A percentile compares a stretch with the other conserved stretches of the same genome.
These are phyloP conservation scores for Sarcomyxa edulis DNA, from an alignment of 768 basidiomycete species.

Conservation along the genomic window DNA sequence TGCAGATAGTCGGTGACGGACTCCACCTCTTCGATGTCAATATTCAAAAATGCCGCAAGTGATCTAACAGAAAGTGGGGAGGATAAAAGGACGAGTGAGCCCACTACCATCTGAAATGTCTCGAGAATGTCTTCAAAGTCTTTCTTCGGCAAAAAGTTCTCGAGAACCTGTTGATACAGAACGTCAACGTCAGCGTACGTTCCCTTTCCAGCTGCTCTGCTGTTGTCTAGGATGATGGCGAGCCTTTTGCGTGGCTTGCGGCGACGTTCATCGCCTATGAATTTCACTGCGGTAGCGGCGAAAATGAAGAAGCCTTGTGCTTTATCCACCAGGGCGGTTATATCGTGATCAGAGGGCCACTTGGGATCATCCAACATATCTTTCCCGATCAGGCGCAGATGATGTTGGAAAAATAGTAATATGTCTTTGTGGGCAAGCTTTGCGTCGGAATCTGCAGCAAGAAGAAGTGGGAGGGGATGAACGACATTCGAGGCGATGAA, in stretches of 20 bases:
- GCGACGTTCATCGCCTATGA: not conserved
- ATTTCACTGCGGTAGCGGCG: conserved; percentile 1
- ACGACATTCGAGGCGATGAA: not conserved
- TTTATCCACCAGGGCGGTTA: not conserved
- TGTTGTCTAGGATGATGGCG: not conserved
- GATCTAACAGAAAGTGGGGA: not conserved
- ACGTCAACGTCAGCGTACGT: not conserved
- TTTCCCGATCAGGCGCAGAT: not conserved
- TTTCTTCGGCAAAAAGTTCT: not conserved
- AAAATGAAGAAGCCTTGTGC: conserved; percentile 1
- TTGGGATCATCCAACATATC: not conserved
- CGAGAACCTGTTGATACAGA: not conserved
- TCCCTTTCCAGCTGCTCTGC: not conserved
- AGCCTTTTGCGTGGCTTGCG: not conserved
- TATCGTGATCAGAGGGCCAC: not conserved
- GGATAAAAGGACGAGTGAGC: not conserved
- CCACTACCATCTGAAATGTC: not conserved
- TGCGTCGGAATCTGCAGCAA: not conserved
- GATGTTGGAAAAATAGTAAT: not conserved
- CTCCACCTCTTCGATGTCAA: not conserved
- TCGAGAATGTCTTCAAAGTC: not conserved
- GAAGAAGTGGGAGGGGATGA: too few species aligned
- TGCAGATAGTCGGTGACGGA: conserved; percentile 1
- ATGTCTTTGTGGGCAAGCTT: not conserved
- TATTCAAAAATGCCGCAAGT: not conserved